Conservation (phyloP, 2,329 filamentous ascomycete species). For the Dothideomycetes sp. region DNA sequence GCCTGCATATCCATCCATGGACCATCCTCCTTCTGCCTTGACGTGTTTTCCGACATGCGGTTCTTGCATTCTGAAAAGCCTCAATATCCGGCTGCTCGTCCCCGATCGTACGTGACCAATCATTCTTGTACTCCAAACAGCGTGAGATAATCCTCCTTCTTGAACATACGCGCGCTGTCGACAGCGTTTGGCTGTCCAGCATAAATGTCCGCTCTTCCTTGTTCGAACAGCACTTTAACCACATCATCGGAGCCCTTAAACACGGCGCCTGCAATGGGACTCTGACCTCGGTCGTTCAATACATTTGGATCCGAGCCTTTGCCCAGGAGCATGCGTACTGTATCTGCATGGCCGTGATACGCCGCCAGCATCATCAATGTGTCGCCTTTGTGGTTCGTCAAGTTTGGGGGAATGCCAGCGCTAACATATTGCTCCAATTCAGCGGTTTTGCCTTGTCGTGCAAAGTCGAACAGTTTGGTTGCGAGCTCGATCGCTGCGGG, state of each 20-base stretch:
- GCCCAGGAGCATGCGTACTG: conserved; percentile 52
- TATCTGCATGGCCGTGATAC: conserved; percentile 56
- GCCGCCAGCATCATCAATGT: conserved; percentile 66
- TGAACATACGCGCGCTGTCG: conserved; percentile 40
- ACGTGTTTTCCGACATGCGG: too few relatives aligned
- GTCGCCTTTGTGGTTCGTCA: conserved; percentile 66
- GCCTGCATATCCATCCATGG: too few relatives aligned
- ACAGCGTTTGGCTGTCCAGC: conserved; percentile 38
- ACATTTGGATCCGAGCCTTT: conserved; percentile 59
- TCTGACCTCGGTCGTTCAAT: conserved; percentile 60
- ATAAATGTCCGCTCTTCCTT: conserved; percentile 32
- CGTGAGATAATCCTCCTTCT: conserved; percentile 28
- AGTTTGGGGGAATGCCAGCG: conserved; percentile 57
- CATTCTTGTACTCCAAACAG: conserved; percentile 26
- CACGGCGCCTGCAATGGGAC: conserved; percentile 60
- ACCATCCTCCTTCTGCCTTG: too few relatives aligned
- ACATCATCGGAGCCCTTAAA: conserved; percentile 62
- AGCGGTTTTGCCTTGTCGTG: conserved; percentile 49
- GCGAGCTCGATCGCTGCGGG: conserved; percentile 59
- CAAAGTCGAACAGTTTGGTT: conserved; percentile 56
- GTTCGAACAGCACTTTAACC: conserved; percentile 43
- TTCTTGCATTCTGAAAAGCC: too few relatives aligned
- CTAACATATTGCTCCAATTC: conserved; percentile 55
- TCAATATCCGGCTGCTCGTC: too few relatives aligned
- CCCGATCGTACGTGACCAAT: too few relatives aligned